phyloP scores from a whole-genome alignment of 2,329 filamentous ascomycete species.

The Zasmidium citrigriseum region DNA sequence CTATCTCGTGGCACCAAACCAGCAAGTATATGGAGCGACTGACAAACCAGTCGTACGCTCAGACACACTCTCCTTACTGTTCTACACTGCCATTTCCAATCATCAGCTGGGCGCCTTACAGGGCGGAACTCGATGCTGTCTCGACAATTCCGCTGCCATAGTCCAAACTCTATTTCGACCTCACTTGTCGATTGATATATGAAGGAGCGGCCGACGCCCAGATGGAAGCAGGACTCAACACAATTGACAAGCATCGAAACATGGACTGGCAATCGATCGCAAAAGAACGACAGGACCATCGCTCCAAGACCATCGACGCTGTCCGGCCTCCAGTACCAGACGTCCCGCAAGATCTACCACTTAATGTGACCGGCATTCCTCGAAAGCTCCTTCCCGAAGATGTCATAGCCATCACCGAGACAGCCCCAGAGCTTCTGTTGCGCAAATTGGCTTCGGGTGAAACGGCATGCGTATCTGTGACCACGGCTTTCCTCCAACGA shows the following conservation, averaged over 20 bases:
- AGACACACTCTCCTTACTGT: no score
- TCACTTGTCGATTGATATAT: not conserved
- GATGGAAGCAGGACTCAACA: not conserved
- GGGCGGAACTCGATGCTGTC: not conserved
- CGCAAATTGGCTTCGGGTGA: slow-evolving; percentile 41
- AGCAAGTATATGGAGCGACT: not conserved
- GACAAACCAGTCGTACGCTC: no score
- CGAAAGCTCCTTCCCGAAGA: slow-evolving; percentile 45
- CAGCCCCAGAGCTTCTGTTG: slow-evolving; percentile 46
- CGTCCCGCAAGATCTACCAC: slow-evolving; percentile 38
- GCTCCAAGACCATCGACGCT: slow-evolving; percentile 46
- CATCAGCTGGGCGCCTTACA: not conserved
- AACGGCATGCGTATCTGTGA: slow-evolving; percentile 45
- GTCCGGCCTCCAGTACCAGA: slow-evolving; percentile 44
- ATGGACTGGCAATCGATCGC: slow-evolving; percentile 50
- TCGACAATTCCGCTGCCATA: not conserved
- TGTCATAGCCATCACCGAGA: slow-evolving; percentile 55
- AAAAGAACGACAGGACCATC: slow-evolving; percentile 47
- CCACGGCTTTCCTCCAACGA: slow-evolving; percentile 56
- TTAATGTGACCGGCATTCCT: slow-evolving; percentile 51
- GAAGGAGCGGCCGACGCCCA: not conserved
- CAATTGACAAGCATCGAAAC: not conserved
- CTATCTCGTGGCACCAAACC: not conserved
- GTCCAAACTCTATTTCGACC: not conserved
- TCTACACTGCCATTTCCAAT: not conserved